Conservation (phyloP, 176 grass and related monocot species). For the Phyllostachys edulis region DNA sequence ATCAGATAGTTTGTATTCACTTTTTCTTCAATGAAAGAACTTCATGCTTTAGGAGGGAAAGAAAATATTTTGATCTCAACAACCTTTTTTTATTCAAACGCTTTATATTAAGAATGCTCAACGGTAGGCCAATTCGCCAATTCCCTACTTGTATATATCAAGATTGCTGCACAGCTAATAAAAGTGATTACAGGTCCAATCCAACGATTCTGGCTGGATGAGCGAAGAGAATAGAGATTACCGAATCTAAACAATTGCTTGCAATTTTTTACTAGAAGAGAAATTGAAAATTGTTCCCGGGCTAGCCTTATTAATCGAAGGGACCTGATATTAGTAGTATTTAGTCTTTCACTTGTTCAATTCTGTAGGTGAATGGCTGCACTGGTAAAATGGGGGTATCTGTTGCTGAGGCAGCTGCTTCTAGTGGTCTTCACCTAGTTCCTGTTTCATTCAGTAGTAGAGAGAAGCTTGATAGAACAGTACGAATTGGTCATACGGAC, state of each 20-base stretch:
- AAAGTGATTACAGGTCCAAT: neutral
- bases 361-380: slow-evolving; percentile 85
- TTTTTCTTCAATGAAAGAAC: neutral
- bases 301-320: neutral
- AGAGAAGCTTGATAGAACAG: slow-evolving; percentile 51
- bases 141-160: neutral
- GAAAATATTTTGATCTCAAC: neutral
- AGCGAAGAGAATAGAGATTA: neutral
- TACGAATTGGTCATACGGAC: slow-evolving; percentile 52
- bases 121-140: neutral
- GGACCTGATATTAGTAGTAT: neutral
- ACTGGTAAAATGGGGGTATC: slow-evolving; percentile 77
- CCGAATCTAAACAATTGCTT: neutral
- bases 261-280: slow-evolving; percentile 15
- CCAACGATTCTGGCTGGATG: neutral
- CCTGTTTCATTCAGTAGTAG: slow-evolving; percentile 77
- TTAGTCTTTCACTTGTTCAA: slow-evolving; percentile 16
- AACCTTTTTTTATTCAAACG: neutral
- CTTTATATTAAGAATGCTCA: neutral
- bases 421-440: slow-evolving; percentile 68
- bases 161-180: neutral
- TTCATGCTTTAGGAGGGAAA: neutral
- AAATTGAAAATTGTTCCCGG: neutral
- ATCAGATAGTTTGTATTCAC: neutral
- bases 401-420: slow-evolving; percentile 64